Conservation (phyloP, 441 rosid genomes). For the Populus hybrid region DNA sequence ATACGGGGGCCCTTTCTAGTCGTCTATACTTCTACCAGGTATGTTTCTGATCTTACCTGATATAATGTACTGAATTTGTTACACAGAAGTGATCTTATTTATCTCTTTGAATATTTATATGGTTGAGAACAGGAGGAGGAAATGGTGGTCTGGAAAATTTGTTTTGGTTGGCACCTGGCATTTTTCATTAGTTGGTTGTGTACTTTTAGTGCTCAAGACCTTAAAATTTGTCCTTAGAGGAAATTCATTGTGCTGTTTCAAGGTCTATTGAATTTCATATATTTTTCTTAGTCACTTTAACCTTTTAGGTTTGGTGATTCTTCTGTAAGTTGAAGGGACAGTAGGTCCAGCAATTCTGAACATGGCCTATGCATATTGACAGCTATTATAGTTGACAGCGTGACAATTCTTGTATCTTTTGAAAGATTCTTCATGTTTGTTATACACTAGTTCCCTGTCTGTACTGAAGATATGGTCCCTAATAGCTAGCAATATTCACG, state of each 20-base stretch:
- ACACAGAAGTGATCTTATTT: neutral
- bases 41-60: neutral
- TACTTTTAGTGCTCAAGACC: neutral
- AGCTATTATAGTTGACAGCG: neutral
- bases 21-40: constrained; percentile 74
- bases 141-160: neutral
- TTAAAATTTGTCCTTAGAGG: neutral
- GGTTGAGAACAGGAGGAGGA: neutral
- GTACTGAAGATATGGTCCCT: neutral
- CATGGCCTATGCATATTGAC: neutral
- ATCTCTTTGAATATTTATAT: neutral
- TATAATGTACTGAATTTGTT: neutral
- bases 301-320: neutral
- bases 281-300: neutral
- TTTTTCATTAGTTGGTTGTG: neutral
- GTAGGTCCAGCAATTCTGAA: neutral
- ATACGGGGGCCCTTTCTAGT: constrained; percentile 59
- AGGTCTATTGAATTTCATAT: neutral
- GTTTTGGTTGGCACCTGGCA: neutral
- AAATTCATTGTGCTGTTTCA: neutral
- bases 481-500: neutral
- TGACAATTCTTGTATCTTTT: neutral
- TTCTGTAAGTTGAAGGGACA: neutral
- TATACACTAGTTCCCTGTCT: neutral
- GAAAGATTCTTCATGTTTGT: neutral